phyloP scores from a whole-genome alignment of 2,329 filamentous ascomycete species.

The Fusarium mundagurra region DNA sequence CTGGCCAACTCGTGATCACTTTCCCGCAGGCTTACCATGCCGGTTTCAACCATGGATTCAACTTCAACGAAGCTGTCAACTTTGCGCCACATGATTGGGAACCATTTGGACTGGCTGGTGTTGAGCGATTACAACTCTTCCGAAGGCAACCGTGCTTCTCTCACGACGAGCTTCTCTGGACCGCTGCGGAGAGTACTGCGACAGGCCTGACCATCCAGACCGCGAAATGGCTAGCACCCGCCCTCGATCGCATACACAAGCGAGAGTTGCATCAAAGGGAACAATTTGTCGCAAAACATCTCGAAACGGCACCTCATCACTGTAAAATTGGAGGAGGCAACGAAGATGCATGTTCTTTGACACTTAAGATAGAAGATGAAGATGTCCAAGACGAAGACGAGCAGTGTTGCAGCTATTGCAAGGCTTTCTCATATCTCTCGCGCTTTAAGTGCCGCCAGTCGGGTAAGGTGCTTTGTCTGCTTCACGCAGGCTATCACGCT shows the following conservation, averaged over 20 bases:
- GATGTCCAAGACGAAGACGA: constrained; percentile 92
- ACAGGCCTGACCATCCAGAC: constrained; percentile 78
- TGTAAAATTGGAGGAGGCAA: constrained; percentile 59
- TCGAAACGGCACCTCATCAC: constrained; percentile 61
- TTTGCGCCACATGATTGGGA: constrained; percentile 98
- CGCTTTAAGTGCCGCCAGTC: constrained; percentile 86
- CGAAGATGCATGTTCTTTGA: constrained; percentile 65
- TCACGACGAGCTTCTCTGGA: constrained; percentile 93
- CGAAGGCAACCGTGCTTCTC: constrained; percentile 95
- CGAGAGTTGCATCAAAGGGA: constrained; percentile 77
- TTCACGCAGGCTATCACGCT: constrained; percentile 81
- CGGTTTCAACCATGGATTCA: constrained; percentile 98
- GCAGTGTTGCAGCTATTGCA: constrained; percentile 93
- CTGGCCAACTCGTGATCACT: constrained; percentile 94
- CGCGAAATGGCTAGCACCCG: constrained; percentile 93
- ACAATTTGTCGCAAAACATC: constrained; percentile 74
- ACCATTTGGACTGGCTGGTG: constrained; percentile 85
- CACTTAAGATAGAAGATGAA: constrained; percentile 72
- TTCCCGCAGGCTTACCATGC: constrained; percentile 98
- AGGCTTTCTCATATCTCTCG: constrained; percentile 89
- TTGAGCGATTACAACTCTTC: constrained; percentile 87
- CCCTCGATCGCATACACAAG: constrained; percentile 79
- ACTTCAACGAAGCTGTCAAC: constrained; percentile 98
- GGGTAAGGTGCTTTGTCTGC: constrained; percentile 82
- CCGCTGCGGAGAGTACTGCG: constrained; percentile 81